Base-by-base conservation (phyloP, 352 stramenopile species). In the Blastocystis sp. region DNA sequence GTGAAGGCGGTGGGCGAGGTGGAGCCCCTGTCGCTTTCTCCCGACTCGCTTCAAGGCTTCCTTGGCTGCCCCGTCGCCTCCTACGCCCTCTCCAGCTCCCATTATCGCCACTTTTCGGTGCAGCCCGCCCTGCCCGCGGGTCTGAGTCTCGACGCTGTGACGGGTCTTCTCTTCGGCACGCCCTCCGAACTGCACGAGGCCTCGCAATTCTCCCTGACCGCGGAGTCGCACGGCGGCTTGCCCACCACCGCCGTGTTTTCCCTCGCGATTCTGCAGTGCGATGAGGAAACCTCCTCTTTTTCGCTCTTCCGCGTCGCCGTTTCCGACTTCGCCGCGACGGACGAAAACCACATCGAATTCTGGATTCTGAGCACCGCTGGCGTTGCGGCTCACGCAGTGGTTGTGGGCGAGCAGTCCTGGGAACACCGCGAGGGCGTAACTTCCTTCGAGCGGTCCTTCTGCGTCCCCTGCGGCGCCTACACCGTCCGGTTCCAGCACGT, bases 131-230 rank as follows among this genome's bases (percentile, higher is more conserved):
- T 88, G 7, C 78, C 78, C 21, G 9, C 74, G 19, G 78, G 78
- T 60, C 19, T 88, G 14, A n/a, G 14, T n/a, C 28, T 88, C 38
- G 78, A 88, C 45, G 43, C 64, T 4, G n/a, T 34, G 11, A 88
- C 52, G 10, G 78, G 78, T 21, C 5, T 19, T 62, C 34, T 88
- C 17, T 59, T 65, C 41, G 78, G 78, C n/a, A 76, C 38, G 62
- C 61, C 78, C 10, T 28, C 21, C 34, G 61, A 69, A 56, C 43
- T 9, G 21, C 74, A 64, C 9, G n/a, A 56, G 45, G 38, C 5
- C 4, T 66, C n/a, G 53, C 34, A 52, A 7, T 74, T 52, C 64
- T 48, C 64, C 7, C 64, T 74, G 7, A 53, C 64, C 7, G 64
- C 7, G 14, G 48, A 56, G 21, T 23, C n/a, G 28, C 19, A 48